Conservation (phyloP, 2,329 filamentous ascomycete genomes). For the Clarireedia monteithiana region DNA sequence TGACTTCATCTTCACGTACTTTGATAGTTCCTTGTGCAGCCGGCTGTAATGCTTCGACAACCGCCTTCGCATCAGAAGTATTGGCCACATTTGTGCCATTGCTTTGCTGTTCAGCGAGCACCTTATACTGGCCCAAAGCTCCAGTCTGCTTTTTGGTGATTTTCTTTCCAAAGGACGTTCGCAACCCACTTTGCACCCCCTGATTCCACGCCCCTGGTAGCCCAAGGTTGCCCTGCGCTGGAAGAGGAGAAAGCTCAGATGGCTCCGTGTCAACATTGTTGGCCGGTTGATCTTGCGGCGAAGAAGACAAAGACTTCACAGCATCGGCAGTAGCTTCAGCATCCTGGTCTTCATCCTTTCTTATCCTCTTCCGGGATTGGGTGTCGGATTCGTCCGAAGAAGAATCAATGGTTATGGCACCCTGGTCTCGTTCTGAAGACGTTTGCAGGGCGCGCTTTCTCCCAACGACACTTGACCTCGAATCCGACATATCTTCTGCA, state of each 20-base stretch:
- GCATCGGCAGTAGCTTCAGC: not conserved
- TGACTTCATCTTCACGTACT: no score
- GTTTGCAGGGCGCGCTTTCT: conserved; percentile 8
- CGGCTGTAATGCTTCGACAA: no score
- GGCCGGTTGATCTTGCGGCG: not conserved
- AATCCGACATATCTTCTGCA: conserved; percentile 4
- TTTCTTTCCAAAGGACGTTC: conserved; percentile 33
- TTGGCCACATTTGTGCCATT: no score
- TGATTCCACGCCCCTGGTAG: conserved; percentile 33
- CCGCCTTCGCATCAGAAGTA: no score
- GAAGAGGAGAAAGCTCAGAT: not conserved
- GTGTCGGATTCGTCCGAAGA: conserved; percentile 1
- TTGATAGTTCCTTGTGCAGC: no score
- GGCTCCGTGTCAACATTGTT: not conserved
- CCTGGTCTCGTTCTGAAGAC: not conserved
- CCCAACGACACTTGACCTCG: conserved; percentile 1
- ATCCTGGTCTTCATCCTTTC: not conserved
- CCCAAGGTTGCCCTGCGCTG: not conserved
- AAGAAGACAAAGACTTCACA: not conserved
- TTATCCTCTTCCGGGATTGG: conserved; percentile 4
- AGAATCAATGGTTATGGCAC: conserved; percentile 3
- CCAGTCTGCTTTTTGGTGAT: not conserved
- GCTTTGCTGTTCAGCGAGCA: no score
- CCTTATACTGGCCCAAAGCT: no score
- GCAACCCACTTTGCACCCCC: conserved; percentile 33